Conservation (phyloP, 2,329 filamentous ascomycete species). For the Paecilomyces dactylethromorphus region DNA sequence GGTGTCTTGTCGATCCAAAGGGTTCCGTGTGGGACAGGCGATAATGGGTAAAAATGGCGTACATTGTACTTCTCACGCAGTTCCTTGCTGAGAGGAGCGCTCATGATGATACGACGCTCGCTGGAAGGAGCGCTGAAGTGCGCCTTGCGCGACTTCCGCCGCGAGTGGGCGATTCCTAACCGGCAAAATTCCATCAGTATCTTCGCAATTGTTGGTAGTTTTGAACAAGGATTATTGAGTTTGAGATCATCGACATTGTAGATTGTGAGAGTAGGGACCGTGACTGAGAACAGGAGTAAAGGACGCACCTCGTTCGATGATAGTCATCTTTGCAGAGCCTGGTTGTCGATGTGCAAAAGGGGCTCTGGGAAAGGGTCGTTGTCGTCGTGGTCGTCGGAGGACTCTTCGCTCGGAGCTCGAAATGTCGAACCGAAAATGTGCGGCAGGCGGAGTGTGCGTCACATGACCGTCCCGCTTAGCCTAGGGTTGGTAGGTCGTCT, state of each 20-base stretch:
- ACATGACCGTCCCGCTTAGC: constrained; percentile 21
- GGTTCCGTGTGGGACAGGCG: not conserved
- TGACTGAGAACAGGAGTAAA: not conserved
- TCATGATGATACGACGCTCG: constrained; percentile 94
- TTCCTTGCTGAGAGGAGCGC: constrained; percentile 91
- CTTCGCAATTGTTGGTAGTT: constrained; percentile 8
- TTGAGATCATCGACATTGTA: not conserved
- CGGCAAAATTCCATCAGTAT: constrained; percentile 11
- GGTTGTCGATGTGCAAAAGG: constrained; percentile 10
- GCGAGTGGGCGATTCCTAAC: constrained; percentile 58
- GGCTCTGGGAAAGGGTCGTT: constrained; percentile 11
- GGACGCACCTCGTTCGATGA: constrained; percentile 23
- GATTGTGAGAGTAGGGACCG: not conserved
- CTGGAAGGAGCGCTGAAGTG: constrained; percentile 95
- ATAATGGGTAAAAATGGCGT: constrained; percentile 32
- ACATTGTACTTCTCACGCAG: constrained; percentile 99
- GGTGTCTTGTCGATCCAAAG: not conserved
- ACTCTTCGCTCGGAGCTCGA: constrained; percentile 8
- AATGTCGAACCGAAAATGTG: constrained; percentile 17
- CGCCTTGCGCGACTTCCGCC: constrained; percentile 98
- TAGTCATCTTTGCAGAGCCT: constrained; percentile 25
- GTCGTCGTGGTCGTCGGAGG: constrained; percentile 14
- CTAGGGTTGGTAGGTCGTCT: constrained; percentile 3
- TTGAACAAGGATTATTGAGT: not conserved
- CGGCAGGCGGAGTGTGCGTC: constrained; percentile 18